phyloP scores from a whole-genome alignment of 2,329 filamentous ascomycete species.

The Helminthosporium solani region DNA sequence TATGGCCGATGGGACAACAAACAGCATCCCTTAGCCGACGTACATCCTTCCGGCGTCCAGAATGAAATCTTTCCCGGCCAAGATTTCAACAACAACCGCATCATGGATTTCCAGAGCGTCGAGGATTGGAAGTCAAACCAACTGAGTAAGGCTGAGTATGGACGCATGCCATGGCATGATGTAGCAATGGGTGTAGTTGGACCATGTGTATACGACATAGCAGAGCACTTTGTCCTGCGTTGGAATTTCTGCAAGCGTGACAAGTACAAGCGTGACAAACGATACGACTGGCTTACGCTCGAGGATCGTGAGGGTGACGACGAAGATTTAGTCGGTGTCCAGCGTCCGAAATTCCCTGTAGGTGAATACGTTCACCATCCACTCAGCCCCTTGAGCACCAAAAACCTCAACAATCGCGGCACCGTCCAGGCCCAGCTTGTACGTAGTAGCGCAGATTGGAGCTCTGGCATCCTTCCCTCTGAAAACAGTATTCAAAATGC shows the following conservation, averaged over 20 bases:
- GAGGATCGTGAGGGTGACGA: constrained; percentile 74
- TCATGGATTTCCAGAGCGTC: constrained; percentile 93
- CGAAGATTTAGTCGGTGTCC: constrained; percentile 84
- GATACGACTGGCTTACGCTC: constrained; percentile 82
- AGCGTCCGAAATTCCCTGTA: constrained; percentile 83
- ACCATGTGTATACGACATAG: constrained; percentile 88
- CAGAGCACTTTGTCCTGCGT: constrained; percentile 88
- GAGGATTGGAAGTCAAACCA: constrained; percentile 92
- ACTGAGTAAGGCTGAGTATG: constrained; percentile 84
- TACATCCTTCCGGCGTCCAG: constrained; percentile 78
- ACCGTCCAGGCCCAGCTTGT: constrained; percentile 80
- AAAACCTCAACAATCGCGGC: constrained; percentile 61
- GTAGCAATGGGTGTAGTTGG: constrained; percentile 90
- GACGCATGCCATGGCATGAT: constrained; percentile 98
- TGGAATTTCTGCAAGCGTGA: constrained; percentile 98
- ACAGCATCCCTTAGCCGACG: constrained; percentile 82
- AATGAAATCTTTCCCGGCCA: constrained; percentile 92
- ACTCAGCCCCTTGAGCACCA: constrained; percentile 65
- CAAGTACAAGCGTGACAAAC: constrained; percentile 88
- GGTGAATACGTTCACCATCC: constrained; percentile 87
- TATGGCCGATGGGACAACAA: constrained; percentile 92
- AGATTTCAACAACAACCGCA: constrained; percentile 96
- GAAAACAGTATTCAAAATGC: constrained; percentile 88
- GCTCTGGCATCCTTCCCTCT: constrained; percentile 74
- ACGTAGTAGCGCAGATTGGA: constrained; percentile 92